Base-by-base conservation (phyloP, 768 basidiomycete genomes). In the Lactarius pseudohatsudake region DNA sequence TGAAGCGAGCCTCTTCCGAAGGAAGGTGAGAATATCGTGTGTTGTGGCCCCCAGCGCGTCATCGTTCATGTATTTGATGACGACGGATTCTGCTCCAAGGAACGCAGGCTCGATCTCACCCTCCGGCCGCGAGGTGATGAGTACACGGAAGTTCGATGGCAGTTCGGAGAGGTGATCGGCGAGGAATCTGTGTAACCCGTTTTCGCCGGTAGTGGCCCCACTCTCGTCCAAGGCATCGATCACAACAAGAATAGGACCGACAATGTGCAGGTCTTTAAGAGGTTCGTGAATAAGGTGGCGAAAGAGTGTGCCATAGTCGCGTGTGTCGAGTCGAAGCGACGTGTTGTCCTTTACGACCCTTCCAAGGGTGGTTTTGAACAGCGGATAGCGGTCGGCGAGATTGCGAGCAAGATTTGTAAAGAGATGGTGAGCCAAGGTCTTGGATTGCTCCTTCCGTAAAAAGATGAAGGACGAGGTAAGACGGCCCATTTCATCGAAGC, bases 151-250 rank as follows among this genome's bases (percentile, higher is more conserved):
- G 40, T 59, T 59, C 3, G 58, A 11, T 7, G 58, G 58, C 4
- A 59, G 58, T 43, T 43, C 18, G 32, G 56, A 57, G 10, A 57
- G 18, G 32, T 36, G 18, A 0, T 34, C 4, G 13, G 56, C 56
- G 30, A 57, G 56, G n/a, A 57, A 57, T 36, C 18, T n/a, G 34
- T 57, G 56, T 5, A 57, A 15, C 4, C 38, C 38, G 15, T 20
- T 2, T 26, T 40, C 2, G 28, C 26, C 58, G 28, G 26, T 28
- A 28, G 16, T 22, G 8, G 45, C 58, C 15, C n/a, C 41, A 20
- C 58, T 41, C 41, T 59, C 58, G 18, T 59, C 58, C 22, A 59
- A 20, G 7, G 22, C 58, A 18, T 59, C 58, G 58, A 59, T 30
- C 13, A 59, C 41, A 6, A 43, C 28, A 22, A 59, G 16, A 16